Evolutionary conservation across 768 basidiomycete species (phyloP), one percentile per base, ranked within the genome.

Genomic region (Hericium alpestre): DNA sequence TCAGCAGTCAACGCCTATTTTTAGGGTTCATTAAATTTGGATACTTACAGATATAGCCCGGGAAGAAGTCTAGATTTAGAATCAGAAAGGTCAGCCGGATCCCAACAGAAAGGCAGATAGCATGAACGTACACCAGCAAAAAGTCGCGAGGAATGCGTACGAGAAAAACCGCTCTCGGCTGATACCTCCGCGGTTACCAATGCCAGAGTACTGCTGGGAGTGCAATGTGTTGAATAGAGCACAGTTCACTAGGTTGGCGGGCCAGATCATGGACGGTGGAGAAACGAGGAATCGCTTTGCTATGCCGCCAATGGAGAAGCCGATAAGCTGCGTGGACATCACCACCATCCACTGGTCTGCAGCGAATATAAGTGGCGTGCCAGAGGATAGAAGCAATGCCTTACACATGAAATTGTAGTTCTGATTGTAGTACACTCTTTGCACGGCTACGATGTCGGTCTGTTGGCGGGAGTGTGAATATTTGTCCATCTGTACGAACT

Each of bases 21-120:
- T 43, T 20, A 48, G 40, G 40, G 22, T 51, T 25, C 32, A 32
- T 1, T 10, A 32, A 10, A 32, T 8, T 32, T 32, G 32, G 32
- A 32, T 32, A 60, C 65, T 58, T 3, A 55, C 38, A 55, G 18
- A 56, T 46, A 48, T 53, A 58, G 10, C 52, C 38, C 23, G 50
- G 48, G 23, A 53, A 16, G 39, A 40, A 49, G 27, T 48, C 54
- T 40, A 32, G 32, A 8, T 49, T 12, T 10, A 48, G 16, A 50
- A 5, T 56, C 22, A 18, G 47, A 13, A 50, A 15, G 25, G 23
- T 7, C 52, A 53, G 41, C 11, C 16, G 38, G 15, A 5, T n/a
- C 20, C 6, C 82, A 52, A 77, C 74, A 78, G 89, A 90, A 56
- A 90, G 70, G 69, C 88, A 90, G 8, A 86, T 85, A 0, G 87